phyloP scores from a whole-genome alignment of 495 filamentous ascomycete species.

The Astrothelium subdiscretum region DNA sequence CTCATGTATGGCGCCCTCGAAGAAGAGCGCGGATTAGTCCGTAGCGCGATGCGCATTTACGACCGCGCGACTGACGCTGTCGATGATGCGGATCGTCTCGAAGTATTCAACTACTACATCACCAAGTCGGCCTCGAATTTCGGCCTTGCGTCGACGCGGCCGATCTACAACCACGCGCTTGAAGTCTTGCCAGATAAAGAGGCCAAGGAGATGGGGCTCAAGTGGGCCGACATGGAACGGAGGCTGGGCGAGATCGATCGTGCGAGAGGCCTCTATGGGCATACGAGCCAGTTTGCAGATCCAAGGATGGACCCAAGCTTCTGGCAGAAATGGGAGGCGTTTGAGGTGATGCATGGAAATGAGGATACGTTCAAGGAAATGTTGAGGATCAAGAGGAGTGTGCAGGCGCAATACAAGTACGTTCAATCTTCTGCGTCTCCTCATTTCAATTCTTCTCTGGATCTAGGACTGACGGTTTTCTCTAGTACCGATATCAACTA shows the following conservation, averaged over 20 bases:
- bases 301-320: conserved; percentile 79
- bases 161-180: conserved; percentile 94
- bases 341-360: conserved; percentile 95
- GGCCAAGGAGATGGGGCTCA: conserved; percentile 95
- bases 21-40: conserved; percentile 89
- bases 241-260: conserved; percentile 93
- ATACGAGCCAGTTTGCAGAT: conserved; percentile 95
- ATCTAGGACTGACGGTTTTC: conserved; percentile 7
- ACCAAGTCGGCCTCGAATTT: conserved; percentile 98
- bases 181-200: conserved; percentile 84
- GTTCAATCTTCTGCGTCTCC: conserved; percentile 12
- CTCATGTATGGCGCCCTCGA: conserved; percentile 98
- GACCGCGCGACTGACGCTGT: conserved; percentile 94
- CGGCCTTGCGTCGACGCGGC: conserved; percentile 84
- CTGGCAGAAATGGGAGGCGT: conserved; percentile 94
- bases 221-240: conserved; percentile 98
- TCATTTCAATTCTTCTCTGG: background rate
- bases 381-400: conserved; percentile 92
- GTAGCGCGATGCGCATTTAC: conserved; percentile 98
- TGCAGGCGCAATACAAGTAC: conserved; percentile 91
- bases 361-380: conserved; percentile 99
- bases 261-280: conserved; percentile 87
- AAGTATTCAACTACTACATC: conserved; percentile 99
- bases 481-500: conserved; percentile 88
- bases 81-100: conserved; percentile 83